These are phyloP conservation scores for Claviceps spartinae DNA, from an alignment of 2,329 filamentous ascomycete species.

Conservation along the genomic window DNA sequence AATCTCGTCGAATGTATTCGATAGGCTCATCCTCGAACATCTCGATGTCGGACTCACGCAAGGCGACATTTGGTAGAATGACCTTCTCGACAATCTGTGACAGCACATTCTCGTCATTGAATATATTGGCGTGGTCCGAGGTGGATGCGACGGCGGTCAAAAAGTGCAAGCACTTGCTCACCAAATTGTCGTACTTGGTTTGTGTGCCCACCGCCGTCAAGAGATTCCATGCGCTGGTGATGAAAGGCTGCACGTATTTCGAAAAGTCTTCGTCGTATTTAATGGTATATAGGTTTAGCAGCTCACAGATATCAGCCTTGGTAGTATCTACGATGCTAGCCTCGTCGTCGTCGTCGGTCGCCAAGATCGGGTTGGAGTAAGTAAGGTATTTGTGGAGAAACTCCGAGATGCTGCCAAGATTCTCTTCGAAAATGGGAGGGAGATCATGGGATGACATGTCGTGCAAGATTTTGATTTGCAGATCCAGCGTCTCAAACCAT, in stretches of 20 bases:
- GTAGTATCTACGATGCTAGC: conserved; percentile 72
- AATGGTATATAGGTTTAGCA: conserved; percentile 75
- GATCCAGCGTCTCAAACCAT: conserved; percentile 73
- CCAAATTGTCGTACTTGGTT: conserved; percentile 86
- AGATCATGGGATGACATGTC: conserved; percentile 97
- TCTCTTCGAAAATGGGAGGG: conserved; percentile 86
- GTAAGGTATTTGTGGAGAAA: conserved; percentile 86
- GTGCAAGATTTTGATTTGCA: conserved; percentile 85
- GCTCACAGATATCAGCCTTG: conserved; percentile 88
- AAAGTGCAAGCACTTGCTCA: conserved; percentile 91
- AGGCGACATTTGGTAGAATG: conserved; percentile 78
- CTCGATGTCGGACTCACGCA: conserved; percentile 88
- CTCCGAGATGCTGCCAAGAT: conserved; percentile 60
- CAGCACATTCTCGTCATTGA: conserved; percentile 69
- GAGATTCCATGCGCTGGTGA: conserved; percentile 80
- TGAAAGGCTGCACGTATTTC: conserved; percentile 66
- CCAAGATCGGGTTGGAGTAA: conserved; percentile 72
- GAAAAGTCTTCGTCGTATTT: conserved; percentile 96
- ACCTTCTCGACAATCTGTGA: conserved; percentile 91
- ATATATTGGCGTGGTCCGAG: conserved; percentile 63
- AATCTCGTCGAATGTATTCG: conserved; percentile 87
- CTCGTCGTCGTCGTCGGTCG: conserved; percentile 81
- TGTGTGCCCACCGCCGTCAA: conserved; percentile 75
- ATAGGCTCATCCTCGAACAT: conserved; percentile 98
- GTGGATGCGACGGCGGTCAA: conserved; percentile 77